Evolutionary conservation across 371 early-diverging fungal genomes (phyloP).

Genomic region (Mortierella sp.): DNA sequence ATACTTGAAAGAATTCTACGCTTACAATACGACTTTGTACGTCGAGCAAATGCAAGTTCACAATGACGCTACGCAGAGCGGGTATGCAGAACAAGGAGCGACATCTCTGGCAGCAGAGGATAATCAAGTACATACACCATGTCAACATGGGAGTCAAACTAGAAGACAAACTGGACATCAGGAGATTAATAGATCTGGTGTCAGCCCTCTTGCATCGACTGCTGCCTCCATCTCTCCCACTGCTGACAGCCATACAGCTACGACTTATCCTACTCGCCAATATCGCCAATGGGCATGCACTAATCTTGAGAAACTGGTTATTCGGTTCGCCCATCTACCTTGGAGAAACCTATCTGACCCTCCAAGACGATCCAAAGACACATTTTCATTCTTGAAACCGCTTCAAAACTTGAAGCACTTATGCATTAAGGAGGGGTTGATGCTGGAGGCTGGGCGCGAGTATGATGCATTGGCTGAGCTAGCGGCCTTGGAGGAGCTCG

Average conservation of each 20-base stretch:
- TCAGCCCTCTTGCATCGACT: neutral
- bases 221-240: neutral
- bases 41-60: slow-evolving; percentile 37
- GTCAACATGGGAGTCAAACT: neutral
- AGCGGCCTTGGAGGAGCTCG: slow-evolving; percentile 34
- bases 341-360: slow-evolving; percentile 39
- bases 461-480: slow-evolving; percentile 33
- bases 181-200: neutral
- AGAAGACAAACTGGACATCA: neutral
- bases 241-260: neutral
- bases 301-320: slow-evolving; percentile 27
- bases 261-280: neutral
- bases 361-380: slow-evolving; percentile 36
- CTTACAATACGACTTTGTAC: slow-evolving; percentile 51
- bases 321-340: slow-evolving; percentile 46
- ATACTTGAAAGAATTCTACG: slow-evolving; percentile 40
- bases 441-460: slow-evolving; percentile 47
- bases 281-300: slow-evolving; percentile 47
- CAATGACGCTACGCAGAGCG: neutral
- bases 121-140: neutral
- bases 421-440: slow-evolving; percentile 52
- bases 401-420: slow-evolving; percentile 29
- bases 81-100: neutral
- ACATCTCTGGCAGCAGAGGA: neutral
- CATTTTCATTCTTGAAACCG: slow-evolving; percentile 34